Evolutionary conservation across 371 early-diverging fungal genomes (phyloP), one percentile per base, ranked within the genome.

Genomic region (Syncephalastrum monosporum): DNA sequence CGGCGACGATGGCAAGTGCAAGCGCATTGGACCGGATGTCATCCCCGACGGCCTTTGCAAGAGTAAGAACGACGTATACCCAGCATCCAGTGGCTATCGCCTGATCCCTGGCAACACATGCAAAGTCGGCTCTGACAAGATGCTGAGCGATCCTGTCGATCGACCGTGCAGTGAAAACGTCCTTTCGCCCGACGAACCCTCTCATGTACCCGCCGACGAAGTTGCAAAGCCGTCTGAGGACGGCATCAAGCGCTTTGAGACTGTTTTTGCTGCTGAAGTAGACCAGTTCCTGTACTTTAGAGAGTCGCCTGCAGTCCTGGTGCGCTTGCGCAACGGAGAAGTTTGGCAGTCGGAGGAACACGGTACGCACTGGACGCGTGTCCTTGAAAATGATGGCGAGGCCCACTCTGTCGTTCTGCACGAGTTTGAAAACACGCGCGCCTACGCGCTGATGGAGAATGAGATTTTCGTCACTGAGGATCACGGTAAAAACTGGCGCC

Each of bases 1-100:
- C 4, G 64, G 83, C 56, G 59, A 27, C 0, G 63, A 77, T 47
- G 82, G 84, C 14, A 57, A 72, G 27, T 93, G 93, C 68, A 67
- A 70, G 6, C 77, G 79, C 47, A 63, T 67, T 12, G 88, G 84
- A 5, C 65, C 72, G 24, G 82, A 83, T 60, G 59, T 60, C 6
- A 69, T 90, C 14, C 72, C 82, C 4, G 66, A 64, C 2, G 83
- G 77, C 49, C 52, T 69, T 15, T 93, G 92, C 69, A 77, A 61
- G 38, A 69, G 71, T 29, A 71, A 67, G 1, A 88, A 89, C 38
- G 83, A 79, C 42, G 77, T 60, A 19, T 98, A 89, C 73, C 56
- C 82, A 42, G 94, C 84, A 3, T 89, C 91, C 0, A 90, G 92
- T 4, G 96, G 97, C 1, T 96, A 91, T 65, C 89, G 95, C 21